These are phyloP conservation scores for Pyrenula massariospora DNA, from an alignment of 495 filamentous ascomycete genomes.

Conservation along the genomic window DNA sequence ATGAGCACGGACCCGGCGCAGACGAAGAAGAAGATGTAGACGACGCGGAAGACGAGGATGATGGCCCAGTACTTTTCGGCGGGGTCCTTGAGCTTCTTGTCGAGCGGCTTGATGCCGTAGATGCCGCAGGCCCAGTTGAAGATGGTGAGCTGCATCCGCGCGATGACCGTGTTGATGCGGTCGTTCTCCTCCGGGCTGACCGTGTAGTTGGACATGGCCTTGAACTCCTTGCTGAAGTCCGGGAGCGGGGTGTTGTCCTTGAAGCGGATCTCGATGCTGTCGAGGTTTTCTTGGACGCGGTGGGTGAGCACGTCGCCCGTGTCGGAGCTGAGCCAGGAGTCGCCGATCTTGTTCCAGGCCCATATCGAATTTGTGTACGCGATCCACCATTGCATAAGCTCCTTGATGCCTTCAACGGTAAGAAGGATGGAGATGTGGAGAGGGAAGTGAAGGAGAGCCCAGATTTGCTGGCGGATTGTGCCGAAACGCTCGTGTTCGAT, in stretches of 20 bases:
- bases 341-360: neutral
- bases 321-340: neutral
- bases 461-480: constrained; percentile 46
- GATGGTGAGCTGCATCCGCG: constrained; percentile 15
- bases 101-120: constrained; percentile 12
- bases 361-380: neutral
- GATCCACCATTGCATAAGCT: constrained; percentile 29
- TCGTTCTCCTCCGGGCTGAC: constrained; percentile 2
- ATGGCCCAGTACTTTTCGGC: constrained; percentile 8
- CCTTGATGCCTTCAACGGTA: constrained; percentile 40
- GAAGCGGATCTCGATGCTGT: constrained; percentile 12
- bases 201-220: neutral
- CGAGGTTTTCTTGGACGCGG: constrained; percentile 10
- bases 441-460: constrained; percentile 58
- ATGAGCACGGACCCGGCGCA: constrained; percentile 30
- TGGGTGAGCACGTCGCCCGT: constrained; percentile 3
- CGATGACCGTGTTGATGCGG: constrained; percentile 12
- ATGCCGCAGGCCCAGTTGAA: constrained; percentile 12
- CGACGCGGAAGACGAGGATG: constrained; percentile 19
- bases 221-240: neutral
- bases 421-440: constrained; percentile 56
- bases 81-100: constrained; percentile 6
- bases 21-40: constrained; percentile 29
- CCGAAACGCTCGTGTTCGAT: constrained; percentile 25
- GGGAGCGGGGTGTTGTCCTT: constrained; percentile 5